Conservation (phyloP, 495 filamentous ascomycete genomes). For the Neurospora terricola region DNA sequence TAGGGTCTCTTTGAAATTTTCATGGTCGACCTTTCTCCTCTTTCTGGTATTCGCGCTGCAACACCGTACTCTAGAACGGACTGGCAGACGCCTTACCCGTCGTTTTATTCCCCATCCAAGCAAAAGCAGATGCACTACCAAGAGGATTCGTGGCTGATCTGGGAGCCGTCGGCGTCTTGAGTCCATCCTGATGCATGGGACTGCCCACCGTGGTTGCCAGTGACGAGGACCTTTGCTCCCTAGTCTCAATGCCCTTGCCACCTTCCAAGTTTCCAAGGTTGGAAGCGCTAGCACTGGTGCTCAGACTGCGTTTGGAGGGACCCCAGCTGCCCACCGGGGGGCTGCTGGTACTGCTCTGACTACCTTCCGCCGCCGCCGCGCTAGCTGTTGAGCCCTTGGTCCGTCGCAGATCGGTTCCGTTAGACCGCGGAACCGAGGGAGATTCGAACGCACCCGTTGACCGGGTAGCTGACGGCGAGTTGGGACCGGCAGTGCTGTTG, state of each 20-base stretch:
- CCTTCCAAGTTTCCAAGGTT: not conserved
- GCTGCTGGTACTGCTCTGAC: slow-evolving; percentile 18
- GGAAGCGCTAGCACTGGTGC: slow-evolving; percentile 4
- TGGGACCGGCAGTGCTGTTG: slow-evolving; percentile 11
- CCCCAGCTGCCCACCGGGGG: slow-evolving; percentile 29
- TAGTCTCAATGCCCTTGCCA: slow-evolving; percentile 5
- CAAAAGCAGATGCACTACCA: slow-evolving; percentile 88
- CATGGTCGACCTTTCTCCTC: not conserved
- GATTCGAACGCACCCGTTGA: slow-evolving; percentile 39
- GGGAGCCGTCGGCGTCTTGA: slow-evolving; percentile 25
- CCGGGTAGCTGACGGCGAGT: slow-evolving; percentile 32
- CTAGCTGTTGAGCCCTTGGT: slow-evolving; percentile 30
- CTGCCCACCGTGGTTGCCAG: not conserved
- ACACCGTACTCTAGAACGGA: not conserved
- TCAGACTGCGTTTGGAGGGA: slow-evolving; percentile 25
- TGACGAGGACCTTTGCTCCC: slow-evolving; percentile 18
- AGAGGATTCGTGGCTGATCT: slow-evolving; percentile 61
- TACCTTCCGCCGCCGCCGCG: slow-evolving; percentile 12
- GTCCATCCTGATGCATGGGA: slow-evolving; percentile 11
- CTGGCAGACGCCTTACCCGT: not conserved
- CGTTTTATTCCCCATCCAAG: slow-evolving; percentile 52
- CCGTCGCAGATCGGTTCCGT: slow-evolving; percentile 23
- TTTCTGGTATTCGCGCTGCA: not conserved
- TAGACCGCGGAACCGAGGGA: slow-evolving; percentile 24
- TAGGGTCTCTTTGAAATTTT: not conserved